Conservation (phyloP, 2,329 filamentous ascomycete genomes). For the Aspergillus persii region DNA sequence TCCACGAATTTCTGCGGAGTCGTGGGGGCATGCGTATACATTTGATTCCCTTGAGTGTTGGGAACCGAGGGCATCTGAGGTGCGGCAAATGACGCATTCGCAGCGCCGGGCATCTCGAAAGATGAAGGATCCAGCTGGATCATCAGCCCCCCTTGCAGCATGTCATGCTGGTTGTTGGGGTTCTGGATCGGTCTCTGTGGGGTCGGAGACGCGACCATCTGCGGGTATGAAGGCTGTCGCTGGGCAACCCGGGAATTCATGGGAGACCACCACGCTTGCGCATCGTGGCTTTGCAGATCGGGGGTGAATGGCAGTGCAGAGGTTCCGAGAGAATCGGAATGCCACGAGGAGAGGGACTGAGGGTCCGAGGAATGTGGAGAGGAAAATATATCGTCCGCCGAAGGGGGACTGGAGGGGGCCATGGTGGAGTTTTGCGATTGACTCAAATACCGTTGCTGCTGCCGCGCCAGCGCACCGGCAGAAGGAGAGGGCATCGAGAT, state of each 20-base stretch:
- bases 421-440: conserved; percentile 29
- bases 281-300: conserved; percentile 37
- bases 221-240: conserved; percentile 36
- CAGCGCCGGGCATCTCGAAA: conserved; percentile 30
- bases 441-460: conserved; percentile 34
- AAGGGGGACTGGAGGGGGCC: conserved; percentile 35
- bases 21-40: conserved; percentile 18
- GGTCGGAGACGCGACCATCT: conserved; percentile 32
- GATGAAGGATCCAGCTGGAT: conserved; percentile 38
- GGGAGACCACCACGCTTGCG: conserved; percentile 43
- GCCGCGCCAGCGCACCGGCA: conserved; percentile 26
- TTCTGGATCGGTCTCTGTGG: conserved; percentile 33
- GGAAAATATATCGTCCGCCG: conserved; percentile 39
- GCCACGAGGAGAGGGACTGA: conserved; percentile 42
- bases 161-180: conserved; percentile 29
- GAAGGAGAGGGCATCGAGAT: conserved; percentile 35
- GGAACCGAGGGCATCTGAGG: conserved; percentile 21
- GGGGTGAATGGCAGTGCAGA: conserved; percentile 39
- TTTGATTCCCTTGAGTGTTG: conserved; percentile 13
- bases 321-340: conserved; percentile 38
- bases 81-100: conserved; percentile 29
- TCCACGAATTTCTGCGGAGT: conserved; percentile 25
- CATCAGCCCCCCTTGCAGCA: conserved; percentile 41
- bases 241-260: conserved; percentile 35
- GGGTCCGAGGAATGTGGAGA: conserved; percentile 40